These are phyloP conservation scores for Phytophthora multivora DNA, from an alignment of 352 stramenopile species.

Conservation along the genomic window DNA sequence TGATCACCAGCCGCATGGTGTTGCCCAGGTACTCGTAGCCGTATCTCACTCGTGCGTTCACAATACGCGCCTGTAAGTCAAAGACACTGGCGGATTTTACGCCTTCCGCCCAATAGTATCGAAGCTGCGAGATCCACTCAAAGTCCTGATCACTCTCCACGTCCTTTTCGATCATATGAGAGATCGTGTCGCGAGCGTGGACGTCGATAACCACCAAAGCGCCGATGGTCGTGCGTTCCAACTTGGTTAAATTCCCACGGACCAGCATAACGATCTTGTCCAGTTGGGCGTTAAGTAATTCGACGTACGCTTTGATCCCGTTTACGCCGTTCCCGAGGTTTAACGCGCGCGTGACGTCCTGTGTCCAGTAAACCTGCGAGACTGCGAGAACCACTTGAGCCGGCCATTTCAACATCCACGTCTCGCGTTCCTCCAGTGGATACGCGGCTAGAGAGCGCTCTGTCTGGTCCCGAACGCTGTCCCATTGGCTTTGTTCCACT, in stretches of 20 bases:
- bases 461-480: constrained; percentile 92
- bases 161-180: constrained; percentile 90
- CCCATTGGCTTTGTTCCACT: constrained; percentile 91
- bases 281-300: constrained; percentile 88
- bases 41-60: constrained; percentile 89
- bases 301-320: constrained; percentile 78
- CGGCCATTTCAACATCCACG: constrained; percentile 94
- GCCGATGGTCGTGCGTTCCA: constrained; percentile 92
- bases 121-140: constrained; percentile 93
- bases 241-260: constrained; percentile 89
- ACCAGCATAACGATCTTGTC: constrained; percentile 93
- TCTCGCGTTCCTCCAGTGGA: constrained; percentile 65
- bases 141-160: constrained; percentile 92
- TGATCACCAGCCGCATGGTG: constrained; percentile 94
- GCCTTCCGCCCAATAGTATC: constrained; percentile 93
- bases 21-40: constrained; percentile 94
- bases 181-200: constrained; percentile 92
- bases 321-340: constrained; percentile 58
- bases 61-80: constrained; percentile 88
- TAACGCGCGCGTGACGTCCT: constrained; percentile 91
- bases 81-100: constrained; percentile 51
- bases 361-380: constrained; percentile 95
- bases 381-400: constrained; percentile 93
- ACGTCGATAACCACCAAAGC: constrained; percentile 94
- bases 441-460: constrained; percentile 89